Conservation (phyloP, 257 asterid species). For the Jacaranda mimosifolia region DNA sequence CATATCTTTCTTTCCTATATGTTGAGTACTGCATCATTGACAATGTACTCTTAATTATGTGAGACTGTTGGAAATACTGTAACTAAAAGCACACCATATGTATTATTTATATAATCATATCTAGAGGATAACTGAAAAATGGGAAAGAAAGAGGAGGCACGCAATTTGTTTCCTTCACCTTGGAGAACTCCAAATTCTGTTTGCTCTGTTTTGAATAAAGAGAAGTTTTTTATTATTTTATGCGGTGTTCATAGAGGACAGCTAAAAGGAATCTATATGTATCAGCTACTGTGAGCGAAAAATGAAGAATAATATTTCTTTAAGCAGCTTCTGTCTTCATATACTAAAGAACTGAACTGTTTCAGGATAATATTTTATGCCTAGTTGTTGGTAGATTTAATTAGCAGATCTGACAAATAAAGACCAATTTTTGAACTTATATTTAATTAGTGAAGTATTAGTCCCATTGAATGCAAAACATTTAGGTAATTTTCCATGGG, state of each 20-base stretch:
- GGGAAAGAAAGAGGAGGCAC: background rate
- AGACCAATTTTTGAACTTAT: background rate
- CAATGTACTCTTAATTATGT: conserved; percentile 9
- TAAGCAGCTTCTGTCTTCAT: background rate
- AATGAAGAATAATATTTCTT: background rate
- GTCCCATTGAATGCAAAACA: conserved; percentile 10
- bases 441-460: conserved; percentile 9
- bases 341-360: background rate
- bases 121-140: background rate
- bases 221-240: background rate
- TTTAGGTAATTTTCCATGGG: background rate
- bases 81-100: conserved; percentile 9
- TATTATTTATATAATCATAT: background rate
- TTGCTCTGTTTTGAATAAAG: background rate
- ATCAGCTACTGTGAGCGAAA: conserved; percentile 1
- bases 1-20: background rate
- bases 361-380: background rate
- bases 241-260: conserved; percentile 5
- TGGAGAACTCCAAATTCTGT: background rate
- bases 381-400: background rate
- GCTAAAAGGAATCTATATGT: background rate
- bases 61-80: conserved; percentile 14
- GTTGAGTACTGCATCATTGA: conserved; percentile 4
- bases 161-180: background rate
- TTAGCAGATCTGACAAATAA: conserved; percentile 24